phyloP scores from a whole-genome alignment of 208 protist species.

The Crithidia sp. region DNA sequence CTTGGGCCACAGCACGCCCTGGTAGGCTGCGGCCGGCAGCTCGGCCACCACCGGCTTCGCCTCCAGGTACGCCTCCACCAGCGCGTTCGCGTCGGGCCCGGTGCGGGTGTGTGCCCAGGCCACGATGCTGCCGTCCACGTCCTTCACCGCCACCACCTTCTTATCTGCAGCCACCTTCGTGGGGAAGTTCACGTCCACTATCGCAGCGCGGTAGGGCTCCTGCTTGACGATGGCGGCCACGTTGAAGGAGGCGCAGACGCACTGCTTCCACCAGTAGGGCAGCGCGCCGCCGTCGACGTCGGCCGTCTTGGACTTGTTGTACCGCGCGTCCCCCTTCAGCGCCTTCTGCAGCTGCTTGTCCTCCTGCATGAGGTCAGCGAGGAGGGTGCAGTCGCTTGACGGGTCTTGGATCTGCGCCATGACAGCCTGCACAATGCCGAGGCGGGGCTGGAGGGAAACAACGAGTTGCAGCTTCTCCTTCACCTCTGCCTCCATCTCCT shows the following conservation, averaged over 20 bases:
- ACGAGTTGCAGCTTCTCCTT: conserved; percentile 51
- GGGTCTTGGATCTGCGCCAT: conserved; percentile 60
- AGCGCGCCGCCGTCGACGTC: conserved; percentile 48
- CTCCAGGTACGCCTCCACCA: conserved; percentile 37
- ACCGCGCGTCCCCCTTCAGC: conserved; percentile 60
- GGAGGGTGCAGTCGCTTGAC: conserved; percentile 38
- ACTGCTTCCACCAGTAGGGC: conserved; percentile 63
- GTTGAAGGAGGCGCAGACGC: conserved; percentile 72
- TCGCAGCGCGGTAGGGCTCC: conserved; percentile 46
- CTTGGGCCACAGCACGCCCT: conserved; percentile 69
- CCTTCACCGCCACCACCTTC: conserved; percentile 63
- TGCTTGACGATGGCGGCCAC: conserved; percentile 54
- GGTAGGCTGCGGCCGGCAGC: conserved; percentile 24
- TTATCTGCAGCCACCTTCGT: conserved; percentile 45
- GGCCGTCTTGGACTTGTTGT: conserved; percentile 57
- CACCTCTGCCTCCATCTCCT: conserved; percentile 60
- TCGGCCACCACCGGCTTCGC: conserved; percentile 33
- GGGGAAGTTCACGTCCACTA: conserved; percentile 48
- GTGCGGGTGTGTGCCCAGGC: conserved; percentile 65
- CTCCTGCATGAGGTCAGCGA: conserved; percentile 74
- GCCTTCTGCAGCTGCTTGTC: conserved; percentile 59
- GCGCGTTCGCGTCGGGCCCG: conserved; percentile 30
- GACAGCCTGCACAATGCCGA: conserved; percentile 41
- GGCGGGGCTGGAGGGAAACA: conserved; percentile 59
- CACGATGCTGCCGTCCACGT: conserved; percentile 30